These are phyloP conservation scores for Talaromyces albobiverticillius DNA, from an alignment of 2,329 filamentous ascomycete genomes.

Conservation along the genomic window DNA sequence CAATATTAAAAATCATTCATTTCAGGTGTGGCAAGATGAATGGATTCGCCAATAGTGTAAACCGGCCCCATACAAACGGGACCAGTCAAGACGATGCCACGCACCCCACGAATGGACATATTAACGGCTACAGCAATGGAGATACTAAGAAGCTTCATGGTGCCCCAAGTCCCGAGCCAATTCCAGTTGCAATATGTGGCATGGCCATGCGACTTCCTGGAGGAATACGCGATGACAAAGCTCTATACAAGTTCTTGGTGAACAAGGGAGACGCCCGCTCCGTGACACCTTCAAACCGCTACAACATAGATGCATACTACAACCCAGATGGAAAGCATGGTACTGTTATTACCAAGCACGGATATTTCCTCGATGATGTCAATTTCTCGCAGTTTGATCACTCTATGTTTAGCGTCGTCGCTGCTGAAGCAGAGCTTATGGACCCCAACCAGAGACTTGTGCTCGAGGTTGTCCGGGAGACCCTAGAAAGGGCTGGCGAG, in stretches of 20 bases:
- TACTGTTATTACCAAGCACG: constrained; percentile 17
- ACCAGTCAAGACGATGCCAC: too few species aligned
- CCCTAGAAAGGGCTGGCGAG: constrained; percentile 18
- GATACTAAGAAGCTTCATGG: too few species aligned
- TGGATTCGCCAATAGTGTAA: too few species aligned
- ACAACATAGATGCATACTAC: background rate
- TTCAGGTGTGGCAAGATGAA: too few species aligned
- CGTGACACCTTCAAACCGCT: background rate
- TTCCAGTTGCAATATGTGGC: constrained; percentile 4
- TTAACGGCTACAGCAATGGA: too few species aligned
- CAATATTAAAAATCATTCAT: too few species aligned
- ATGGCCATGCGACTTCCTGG: background rate
- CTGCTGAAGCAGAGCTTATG: constrained; percentile 18
- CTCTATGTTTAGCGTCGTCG: constrained; percentile 20
- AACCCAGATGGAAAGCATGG: background rate
- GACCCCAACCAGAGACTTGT: constrained; percentile 22
- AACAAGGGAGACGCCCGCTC: background rate
- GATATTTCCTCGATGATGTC: constrained; percentile 19
- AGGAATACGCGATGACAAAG: background rate
- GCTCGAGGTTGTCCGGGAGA: constrained; percentile 22
- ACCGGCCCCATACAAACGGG: too few species aligned
- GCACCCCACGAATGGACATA: too few species aligned
- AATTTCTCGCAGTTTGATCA: constrained; percentile 22
- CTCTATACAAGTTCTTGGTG: constrained; percentile 4
- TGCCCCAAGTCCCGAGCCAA: too few species aligned